These are phyloP conservation scores for Solanum virginianum DNA, from an alignment of 257 asterid species.

Conservation along the genomic window DNA sequence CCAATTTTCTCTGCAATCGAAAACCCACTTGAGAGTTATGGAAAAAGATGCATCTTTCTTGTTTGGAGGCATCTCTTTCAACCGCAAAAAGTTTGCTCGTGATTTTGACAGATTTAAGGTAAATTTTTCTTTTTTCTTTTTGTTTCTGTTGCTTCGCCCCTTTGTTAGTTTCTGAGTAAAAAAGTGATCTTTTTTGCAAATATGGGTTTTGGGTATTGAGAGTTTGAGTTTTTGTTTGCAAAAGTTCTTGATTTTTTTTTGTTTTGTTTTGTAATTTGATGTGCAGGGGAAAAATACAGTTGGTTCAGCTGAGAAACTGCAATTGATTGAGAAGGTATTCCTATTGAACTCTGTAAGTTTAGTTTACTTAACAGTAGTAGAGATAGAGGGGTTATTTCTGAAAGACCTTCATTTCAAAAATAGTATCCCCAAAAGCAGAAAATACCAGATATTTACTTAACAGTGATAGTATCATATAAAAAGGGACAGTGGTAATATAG, in stretches of 20 bases:
- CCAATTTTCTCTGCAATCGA: not conserved
- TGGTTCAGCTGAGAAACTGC: not conserved
- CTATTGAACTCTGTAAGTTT: not conserved
- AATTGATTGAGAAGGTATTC: not conserved
- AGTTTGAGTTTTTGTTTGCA: not conserved
- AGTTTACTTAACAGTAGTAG: not conserved
- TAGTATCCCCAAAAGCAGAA: no score
- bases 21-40: not conserved
- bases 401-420: no score
- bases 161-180: not conserved
- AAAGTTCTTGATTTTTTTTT: not conserved
- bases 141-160: not conserved
- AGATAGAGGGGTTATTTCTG: no score
- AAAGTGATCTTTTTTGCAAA: not conserved
- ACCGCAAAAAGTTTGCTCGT: slow-evolving; percentile 50
- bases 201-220: not conserved
- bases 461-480: not conserved
- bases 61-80: slow-evolving; percentile 59
- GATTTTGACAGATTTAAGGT: slow-evolving; percentile 71
- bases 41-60: slow-evolving; percentile 57
- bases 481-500: not conserved
- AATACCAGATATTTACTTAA: not conserved
- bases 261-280: not conserved
- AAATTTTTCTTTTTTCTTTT: not conserved
- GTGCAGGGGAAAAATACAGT: not conserved